phyloP scores from a whole-genome alignment of 257 asterid species.

The Catharanthus roseus region DNA sequence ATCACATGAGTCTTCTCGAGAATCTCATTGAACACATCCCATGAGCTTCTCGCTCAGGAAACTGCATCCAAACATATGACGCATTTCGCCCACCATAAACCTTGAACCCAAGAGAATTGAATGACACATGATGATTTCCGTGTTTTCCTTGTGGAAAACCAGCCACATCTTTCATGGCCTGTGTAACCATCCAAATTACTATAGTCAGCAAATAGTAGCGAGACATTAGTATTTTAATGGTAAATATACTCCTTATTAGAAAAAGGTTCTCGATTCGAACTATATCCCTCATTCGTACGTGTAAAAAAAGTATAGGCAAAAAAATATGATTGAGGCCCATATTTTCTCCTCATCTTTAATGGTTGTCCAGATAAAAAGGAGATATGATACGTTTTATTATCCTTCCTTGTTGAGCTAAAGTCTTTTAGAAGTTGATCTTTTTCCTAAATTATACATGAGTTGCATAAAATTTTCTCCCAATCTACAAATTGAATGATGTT shows the following conservation, averaged over 20 bases:
- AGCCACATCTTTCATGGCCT: constrained; percentile 91
- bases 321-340: neutral
- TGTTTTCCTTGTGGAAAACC: constrained; percentile 94
- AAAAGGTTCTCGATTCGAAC: no score
- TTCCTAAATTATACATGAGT: neutral
- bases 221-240: no score
- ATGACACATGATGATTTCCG: constrained; percentile 72
- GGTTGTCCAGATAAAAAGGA: neutral
- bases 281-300: no score
- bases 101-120: constrained; percentile 76
- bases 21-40: constrained; percentile 89
- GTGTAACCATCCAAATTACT: constrained; percentile 15
- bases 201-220: no score
- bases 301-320: no score
- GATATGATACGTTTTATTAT: neutral
- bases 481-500: neutral
- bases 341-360: neutral
- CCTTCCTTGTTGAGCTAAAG: neutral
- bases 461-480: neutral
- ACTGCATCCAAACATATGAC: constrained; percentile 90
- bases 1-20: constrained; percentile 95
- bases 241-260: no score
- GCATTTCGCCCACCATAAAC: constrained; percentile 98
- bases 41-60: constrained; percentile 85
- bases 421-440: neutral